Evolutionary conservation across 2,329 filamentous ascomycete species (phyloP), one percentile per base, ranked within the genome.

Genomic region (Fusarium graminum): DNA sequence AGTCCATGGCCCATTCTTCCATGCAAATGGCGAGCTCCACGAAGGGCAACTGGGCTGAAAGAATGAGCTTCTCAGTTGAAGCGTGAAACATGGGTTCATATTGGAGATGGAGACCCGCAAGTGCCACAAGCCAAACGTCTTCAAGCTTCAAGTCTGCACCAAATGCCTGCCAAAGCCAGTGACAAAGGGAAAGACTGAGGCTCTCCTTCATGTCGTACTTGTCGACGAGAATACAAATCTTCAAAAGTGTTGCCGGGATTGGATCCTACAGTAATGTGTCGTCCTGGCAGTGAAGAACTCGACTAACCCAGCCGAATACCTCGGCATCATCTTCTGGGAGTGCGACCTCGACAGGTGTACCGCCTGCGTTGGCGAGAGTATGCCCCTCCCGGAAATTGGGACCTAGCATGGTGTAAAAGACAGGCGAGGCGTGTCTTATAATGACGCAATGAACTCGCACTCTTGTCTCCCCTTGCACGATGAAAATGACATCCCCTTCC

Each of bases 151-250:
- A n/a, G 16, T 9, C 8, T 16, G 4, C 7, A 7, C 14, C 32
- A 16, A 16, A 7, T 34, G 16, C 14, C 9, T 6, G 2, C 32
- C 32, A 5, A 14, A 32, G 4, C 62, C 62, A 65, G 7, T n/a
- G 17, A 0, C 2, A 4, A 8, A 65, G 7, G 2, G 62, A 65
- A 42, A 65, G 17, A 3, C 45, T 30, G 13, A 65, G 46, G 14
- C 28, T n/a, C 7, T 45, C 38, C 9, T 28, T 30, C 29, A 60
- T 25, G 13, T 40, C 14, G 36, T 65, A 65, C 36, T 65, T 65
- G 3, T 65, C 30, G n/a, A 40, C 26, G 13, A 60, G 7, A 2
- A 7, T 13, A 29, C 42, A 40, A 14, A 51, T 4, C 2, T 42
- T 9, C 2, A 9, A 1, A 10, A 55, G 17, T 17, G 29, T 28